These are phyloP conservation scores for Aspergillus cavernicola DNA, from an alignment of 495 filamentous ascomycete genomes.

Conservation along the genomic window DNA sequence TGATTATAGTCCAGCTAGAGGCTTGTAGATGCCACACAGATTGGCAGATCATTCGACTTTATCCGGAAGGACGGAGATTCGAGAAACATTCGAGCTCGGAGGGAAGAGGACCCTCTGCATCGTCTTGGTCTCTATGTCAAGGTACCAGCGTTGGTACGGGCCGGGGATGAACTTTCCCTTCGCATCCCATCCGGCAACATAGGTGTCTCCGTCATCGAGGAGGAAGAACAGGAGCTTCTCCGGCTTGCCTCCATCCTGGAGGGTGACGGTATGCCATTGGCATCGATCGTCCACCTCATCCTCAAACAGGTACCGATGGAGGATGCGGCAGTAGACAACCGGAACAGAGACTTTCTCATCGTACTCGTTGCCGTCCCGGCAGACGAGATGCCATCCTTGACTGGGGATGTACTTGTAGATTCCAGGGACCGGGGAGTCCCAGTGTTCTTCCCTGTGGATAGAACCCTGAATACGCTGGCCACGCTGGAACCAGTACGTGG, in stretches of 20 bases:
- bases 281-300: constrained; percentile 42
- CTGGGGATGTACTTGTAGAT: constrained; percentile 44
- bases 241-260: constrained; percentile 32
- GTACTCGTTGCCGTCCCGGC: constrained; percentile 31
- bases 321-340: constrained; percentile 45
- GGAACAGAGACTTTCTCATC: constrained; percentile 39
- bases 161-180: constrained; percentile 43
- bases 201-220: constrained; percentile 41
- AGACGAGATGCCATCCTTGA: constrained; percentile 44
- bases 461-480: constrained; percentile 36
- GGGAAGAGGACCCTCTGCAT: constrained; percentile 40
- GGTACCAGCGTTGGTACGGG: constrained; percentile 43
- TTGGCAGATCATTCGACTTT: constrained; percentile 25
- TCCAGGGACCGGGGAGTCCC: constrained; percentile 43
- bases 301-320: constrained; percentile 46
- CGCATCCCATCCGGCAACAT: constrained; percentile 45
- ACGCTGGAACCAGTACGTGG: constrained; percentile 43
- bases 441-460: constrained; percentile 40
- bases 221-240: constrained; percentile 42
- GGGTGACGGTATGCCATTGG: constrained; percentile 35
- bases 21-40: not conserved
- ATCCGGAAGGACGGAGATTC: constrained; percentile 34
- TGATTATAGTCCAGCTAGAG: not conserved
- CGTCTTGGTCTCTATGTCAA: constrained; percentile 35
- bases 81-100: constrained; percentile 40